These are phyloP conservation scores for Penicillium sp. DNA, from an alignment of 2,329 filamentous ascomycete genomes.

Conservation along the genomic window DNA sequence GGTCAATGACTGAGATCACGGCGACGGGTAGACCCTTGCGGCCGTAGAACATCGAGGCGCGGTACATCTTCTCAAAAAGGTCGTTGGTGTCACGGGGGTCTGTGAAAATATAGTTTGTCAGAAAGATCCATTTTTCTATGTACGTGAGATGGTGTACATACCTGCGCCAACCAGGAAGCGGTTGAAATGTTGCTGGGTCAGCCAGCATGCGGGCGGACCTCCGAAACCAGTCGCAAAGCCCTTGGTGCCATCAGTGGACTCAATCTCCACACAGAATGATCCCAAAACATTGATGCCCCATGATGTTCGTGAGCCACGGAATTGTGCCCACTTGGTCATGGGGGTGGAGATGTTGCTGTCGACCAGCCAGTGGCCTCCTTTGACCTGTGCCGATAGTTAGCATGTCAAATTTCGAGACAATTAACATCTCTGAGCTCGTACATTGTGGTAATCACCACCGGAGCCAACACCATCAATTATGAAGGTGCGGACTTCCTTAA, in stretches of 20 bases:
- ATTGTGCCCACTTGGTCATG: conserved; percentile 85
- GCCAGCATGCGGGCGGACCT: conserved; percentile 89
- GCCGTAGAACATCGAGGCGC: conserved; percentile 93
- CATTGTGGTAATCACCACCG: conserved; percentile 76
- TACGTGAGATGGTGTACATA: conserved; percentile 30
- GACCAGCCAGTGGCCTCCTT: conserved; percentile 71
- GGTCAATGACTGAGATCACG: conserved; percentile 90
- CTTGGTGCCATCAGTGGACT: conserved; percentile 85
- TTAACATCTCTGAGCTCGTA: conserved; percentile 37
- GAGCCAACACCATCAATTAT: conserved; percentile 49
- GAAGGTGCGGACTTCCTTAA: conserved; percentile 49
- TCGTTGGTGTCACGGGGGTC: conserved; percentile 90
- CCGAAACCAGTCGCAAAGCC: conserved; percentile 94
- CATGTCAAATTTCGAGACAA: background rate
- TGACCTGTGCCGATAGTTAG: conserved; percentile 32
- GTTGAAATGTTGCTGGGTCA: conserved; percentile 90
- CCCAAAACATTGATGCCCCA: conserved; percentile 96
- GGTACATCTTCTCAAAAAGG: conserved; percentile 95
- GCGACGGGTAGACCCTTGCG: conserved; percentile 87
- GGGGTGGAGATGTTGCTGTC: conserved; percentile 91
- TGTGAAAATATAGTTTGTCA: conserved; percentile 25
- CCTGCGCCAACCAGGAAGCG: conserved; percentile 81
- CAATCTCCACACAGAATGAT: conserved; percentile 87
- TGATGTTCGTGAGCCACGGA: conserved; percentile 80
- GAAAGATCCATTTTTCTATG: background rate